Conservation (phyloP, 495 filamentous ascomycete genomes). For the Lasiosphaeria ovina region DNA sequence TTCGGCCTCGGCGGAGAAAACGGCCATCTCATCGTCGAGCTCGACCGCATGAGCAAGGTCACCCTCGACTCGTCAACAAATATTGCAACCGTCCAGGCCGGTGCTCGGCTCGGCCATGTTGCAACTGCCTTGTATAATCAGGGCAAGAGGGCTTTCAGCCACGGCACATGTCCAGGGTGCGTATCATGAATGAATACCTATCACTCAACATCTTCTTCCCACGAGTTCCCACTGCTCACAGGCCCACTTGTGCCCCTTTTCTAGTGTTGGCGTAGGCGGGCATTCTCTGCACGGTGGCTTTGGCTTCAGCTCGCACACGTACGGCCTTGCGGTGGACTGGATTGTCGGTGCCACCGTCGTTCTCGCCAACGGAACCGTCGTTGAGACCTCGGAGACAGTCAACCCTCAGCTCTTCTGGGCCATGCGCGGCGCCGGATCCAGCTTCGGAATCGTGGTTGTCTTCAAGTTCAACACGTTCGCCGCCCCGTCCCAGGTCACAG, state of each 20-base stretch:
- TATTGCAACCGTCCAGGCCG: constrained; percentile 40
- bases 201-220: not conserved
- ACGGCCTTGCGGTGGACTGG: constrained; percentile 46
- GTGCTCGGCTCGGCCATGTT: constrained; percentile 41
- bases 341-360: constrained; percentile 41
- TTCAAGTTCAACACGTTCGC: constrained; percentile 46
- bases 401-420: constrained; percentile 47
- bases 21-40: constrained; percentile 44
- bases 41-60: constrained; percentile 45
- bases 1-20: constrained; percentile 48
- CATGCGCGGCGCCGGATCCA: constrained; percentile 42
- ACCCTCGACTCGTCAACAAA: constrained; percentile 37
- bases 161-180: constrained; percentile 48
- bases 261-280: constrained; percentile 44
- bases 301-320: constrained; percentile 45
- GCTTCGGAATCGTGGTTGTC: constrained; percentile 41
- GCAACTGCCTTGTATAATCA: constrained; percentile 38
- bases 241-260: constrained; percentile 9
- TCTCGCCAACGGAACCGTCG: constrained; percentile 41
- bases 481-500: constrained; percentile 40
- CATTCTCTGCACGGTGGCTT: constrained; percentile 47
- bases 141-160: constrained; percentile 43
- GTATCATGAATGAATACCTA: not conserved
- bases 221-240: not conserved
- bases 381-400: constrained; percentile 38